Evolutionary conservation across 148 eudicot genomes (phyloP), one percentile per base, ranked within the genome.

Genomic region (Mesembryanthemum crystallinum): DNA sequence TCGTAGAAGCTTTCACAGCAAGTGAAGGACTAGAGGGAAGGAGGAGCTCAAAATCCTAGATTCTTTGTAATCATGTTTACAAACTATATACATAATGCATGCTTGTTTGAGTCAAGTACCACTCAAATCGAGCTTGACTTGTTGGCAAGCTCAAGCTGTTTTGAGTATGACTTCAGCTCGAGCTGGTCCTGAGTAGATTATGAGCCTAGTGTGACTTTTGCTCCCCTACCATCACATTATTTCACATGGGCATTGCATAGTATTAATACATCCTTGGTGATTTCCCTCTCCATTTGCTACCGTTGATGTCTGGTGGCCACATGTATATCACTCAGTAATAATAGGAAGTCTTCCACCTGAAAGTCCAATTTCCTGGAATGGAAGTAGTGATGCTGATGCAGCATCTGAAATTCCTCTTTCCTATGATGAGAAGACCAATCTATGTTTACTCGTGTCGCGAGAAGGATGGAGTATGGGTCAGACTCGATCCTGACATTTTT

Each of bases 311-410:
- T 39, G 17, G 47, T 60, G 42, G 51, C 23, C 72, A 75, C 83
- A 80, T 64, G 28, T 71, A 72, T 75, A 20, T 35, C 79, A 69
- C 52, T 76, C 7, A 49, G 30, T 64, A 4, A 35, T 67, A 39
- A 54, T 14, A 64, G 73, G 79, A 75, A 57, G 27, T 71, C 7
- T 4, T 58, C 37, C 37, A 64, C 62, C 21, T 68, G 73, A 71
- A 65, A 39, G 33, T 49, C 72, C 73, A 72, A 59, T 72, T 76
- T 76, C 83, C 79, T 28, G 64, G 28, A 32, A 35, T 30, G 12
- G 52, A 57, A 74, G 35, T 30, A 67, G 27, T n/a, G 65, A 65
- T 57, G 61, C 68, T 76, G 77, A 80, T 76, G 62, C 68, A 71
- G 55, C 55, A 18, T 29, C 79, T 76, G 61, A 43, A 24, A 47